Percentiles rank a stretch among this genome's conserved stretches.
These are phyloP conservation scores for Diospyros kaki DNA, from an alignment of 148 eudicot species.

Conservation along the genomic window DNA sequence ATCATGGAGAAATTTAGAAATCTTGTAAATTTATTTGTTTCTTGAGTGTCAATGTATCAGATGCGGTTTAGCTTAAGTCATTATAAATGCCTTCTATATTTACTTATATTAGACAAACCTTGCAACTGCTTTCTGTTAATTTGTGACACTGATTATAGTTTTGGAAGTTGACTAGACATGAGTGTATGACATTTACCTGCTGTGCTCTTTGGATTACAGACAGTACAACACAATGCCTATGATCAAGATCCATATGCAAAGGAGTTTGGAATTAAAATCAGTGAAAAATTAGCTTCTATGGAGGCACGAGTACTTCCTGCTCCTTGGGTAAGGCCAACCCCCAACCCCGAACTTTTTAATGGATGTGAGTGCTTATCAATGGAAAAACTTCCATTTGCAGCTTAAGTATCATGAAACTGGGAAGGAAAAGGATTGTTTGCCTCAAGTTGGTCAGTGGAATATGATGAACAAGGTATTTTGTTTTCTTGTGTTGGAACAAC, in stretches of 20 bases:
- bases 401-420: constrained; percentile 72
- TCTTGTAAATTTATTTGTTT: background rate
- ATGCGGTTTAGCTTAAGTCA: background rate
- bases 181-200: background rate
- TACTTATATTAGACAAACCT: background rate
- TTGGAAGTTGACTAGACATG: background rate
- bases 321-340: constrained; percentile 49
- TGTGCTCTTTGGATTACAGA: constrained; percentile 30
- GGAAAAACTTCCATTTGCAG: constrained; percentile 23
- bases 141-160: background rate
- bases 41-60: background rate
- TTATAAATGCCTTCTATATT: background rate
- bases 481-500: background rate
- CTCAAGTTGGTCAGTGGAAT: constrained; percentile 81
- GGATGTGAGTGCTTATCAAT: background rate
- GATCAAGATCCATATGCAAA: constrained; percentile 66
- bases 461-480: constrained; percentile 66
- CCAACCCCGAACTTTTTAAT: background rate
- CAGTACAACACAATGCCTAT: constrained; percentile 60
- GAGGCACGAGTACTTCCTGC: constrained; percentile 82
- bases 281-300: constrained; percentile 52
- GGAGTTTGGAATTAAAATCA: constrained; percentile 65
- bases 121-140: background rate
- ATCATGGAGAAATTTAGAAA: background rate
- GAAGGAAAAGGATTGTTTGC: constrained; percentile 65